Conservation (phyloP, 139 green algal species). For the Nannochloris sp. region DNA sequence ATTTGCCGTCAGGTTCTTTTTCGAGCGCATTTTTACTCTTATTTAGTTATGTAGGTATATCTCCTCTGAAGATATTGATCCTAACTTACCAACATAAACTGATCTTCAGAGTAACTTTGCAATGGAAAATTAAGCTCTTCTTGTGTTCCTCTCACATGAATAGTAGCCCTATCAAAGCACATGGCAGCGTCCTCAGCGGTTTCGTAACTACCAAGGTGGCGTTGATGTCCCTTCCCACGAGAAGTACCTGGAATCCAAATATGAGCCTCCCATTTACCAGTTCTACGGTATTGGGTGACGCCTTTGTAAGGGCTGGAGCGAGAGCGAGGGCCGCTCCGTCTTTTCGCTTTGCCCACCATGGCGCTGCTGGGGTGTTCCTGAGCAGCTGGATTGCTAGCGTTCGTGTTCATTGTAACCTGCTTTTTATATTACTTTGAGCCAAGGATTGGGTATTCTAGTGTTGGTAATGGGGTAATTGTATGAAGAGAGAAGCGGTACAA, state of each 20-base stretch:
- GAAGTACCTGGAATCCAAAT: constrained; percentile 16
- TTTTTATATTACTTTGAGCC: too few species aligned
- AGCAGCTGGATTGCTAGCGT: too few species aligned
- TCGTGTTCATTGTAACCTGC: too few species aligned
- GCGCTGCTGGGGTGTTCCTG: too few species aligned
- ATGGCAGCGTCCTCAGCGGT: constrained; percentile 10
- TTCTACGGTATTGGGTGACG: constrained; percentile 28
- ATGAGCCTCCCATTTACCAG: constrained; percentile 28
- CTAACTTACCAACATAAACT: constrained; percentile 1
- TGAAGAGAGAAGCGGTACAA: too few species aligned
- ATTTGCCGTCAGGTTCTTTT: too few species aligned
- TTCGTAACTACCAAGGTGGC: constrained; percentile 17
- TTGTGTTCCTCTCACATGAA: constrained; percentile 1
- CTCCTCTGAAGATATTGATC: too few species aligned
- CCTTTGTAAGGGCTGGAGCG: not conserved
- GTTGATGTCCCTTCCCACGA: constrained; percentile 18
- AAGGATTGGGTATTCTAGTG: too few species aligned
- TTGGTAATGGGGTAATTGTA: too few species aligned
- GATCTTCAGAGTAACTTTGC: constrained; percentile 5
- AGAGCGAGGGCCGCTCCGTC: not conserved
- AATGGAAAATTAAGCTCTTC: constrained; percentile 12
- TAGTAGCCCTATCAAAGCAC: constrained; percentile 3
- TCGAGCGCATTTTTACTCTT: too few species aligned
- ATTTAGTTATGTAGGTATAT: too few species aligned
- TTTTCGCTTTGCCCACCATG: not conserved